Conservation (phyloP, 164 flowering plant genomes). For the Tinospora cordifolia region DNA sequence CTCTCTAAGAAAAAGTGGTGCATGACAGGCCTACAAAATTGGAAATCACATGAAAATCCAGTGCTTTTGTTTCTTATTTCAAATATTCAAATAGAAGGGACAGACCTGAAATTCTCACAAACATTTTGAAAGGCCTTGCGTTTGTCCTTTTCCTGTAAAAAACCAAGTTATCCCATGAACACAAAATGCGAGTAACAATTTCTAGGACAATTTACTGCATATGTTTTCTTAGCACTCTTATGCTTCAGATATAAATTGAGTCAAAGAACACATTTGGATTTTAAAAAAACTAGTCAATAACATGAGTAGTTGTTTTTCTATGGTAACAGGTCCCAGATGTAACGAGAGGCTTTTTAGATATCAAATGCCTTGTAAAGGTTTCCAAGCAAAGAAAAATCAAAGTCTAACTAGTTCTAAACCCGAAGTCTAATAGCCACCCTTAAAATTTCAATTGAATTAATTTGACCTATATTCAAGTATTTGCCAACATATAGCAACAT, state of each 20-base stretch:
- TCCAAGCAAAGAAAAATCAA: background rate
- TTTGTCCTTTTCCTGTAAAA: slow-evolving; percentile 71
- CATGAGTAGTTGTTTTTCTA: background rate
- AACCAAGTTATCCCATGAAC: slow-evolving; percentile 6
- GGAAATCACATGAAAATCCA: slow-evolving; percentile 7
- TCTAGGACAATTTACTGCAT: background rate
- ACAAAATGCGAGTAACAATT: background rate
- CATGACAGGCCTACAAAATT: slow-evolving; percentile 83
- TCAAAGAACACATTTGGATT: background rate
- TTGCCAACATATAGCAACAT: background rate
- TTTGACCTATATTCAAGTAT: background rate
- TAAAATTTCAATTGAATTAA: background rate
- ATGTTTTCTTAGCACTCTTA: background rate
- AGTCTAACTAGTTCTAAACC: background rate
- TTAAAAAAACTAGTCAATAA: background rate
- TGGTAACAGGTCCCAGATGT: background rate
- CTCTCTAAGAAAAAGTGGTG: slow-evolving; percentile 93
- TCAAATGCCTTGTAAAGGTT: background rate
- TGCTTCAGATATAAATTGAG: background rate
- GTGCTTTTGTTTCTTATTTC: background rate
- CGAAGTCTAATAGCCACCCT: background rate
- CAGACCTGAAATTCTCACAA: slow-evolving; percentile 81
- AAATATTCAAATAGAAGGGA: background rate
- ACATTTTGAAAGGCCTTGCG: slow-evolving; percentile 76
- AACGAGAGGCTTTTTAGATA: no score